Evolutionary conservation across 2,329 filamentous ascomycete genomes (phyloP), one percentile per base, ranked within the genome.

Genomic region (Claviceps sorghi): DNA sequence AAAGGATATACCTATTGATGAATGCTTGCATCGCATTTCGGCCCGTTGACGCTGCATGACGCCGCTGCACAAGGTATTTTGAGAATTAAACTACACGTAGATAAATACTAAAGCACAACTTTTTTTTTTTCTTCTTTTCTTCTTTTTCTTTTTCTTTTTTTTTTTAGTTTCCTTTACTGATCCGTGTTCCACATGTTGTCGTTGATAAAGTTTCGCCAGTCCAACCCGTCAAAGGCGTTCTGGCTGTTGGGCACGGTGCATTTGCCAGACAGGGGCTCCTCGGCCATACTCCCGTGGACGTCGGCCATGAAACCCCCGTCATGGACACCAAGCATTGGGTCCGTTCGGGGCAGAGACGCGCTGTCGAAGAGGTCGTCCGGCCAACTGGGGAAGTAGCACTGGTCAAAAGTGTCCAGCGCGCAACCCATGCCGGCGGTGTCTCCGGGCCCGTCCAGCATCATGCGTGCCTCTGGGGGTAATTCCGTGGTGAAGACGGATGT

Each of bases 401-500:
- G 57, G 13, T 57, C 53, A 10, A 58, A 56, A 19, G 34, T 36
- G 19, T 57, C 59, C 43, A 59, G 15, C 9, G 40, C 58, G 13
- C 54, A 50, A n/a, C 49, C 36, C 47, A 58, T 55, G 1, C 61
- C 60, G 6, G 63, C 60, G 30, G 49, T 61, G 57, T 67, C 61
- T 32, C 65, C 64, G 13, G 67, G 50, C 7, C 64, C 64, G 7
- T 53, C 54, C 41, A 64, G 58, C 57, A 74, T 61, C 68, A 71
- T 68, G 57, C 67, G 72, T 2, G 68, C 65, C 48, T 74, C 71
- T 1, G 66, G 56, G 0, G 72, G 65, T 7, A 75, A 57, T 54
- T 72, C 67, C 0, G 69, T 59, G 0, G 71, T 73, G 50, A 74
- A 75, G 1, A 60, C 61, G 0, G 71, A 72, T 1, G 56, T 55